These are phyloP conservation scores for Penicillium malachiteum DNA, from an alignment of 495 filamentous ascomycete genomes.

Conservation along the genomic window DNA sequence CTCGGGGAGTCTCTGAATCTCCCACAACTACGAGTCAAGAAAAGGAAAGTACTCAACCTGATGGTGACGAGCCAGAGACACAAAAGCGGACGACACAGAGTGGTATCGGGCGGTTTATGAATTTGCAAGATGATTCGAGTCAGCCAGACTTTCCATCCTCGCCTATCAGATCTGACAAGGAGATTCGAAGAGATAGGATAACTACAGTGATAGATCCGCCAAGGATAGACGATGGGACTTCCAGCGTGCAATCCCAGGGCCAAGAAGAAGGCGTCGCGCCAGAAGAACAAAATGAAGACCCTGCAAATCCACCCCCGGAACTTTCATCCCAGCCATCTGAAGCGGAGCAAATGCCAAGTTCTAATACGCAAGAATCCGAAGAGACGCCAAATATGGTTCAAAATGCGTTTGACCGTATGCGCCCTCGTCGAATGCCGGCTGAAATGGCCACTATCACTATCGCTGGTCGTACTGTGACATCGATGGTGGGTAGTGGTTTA, in stretches of 20 bases:
- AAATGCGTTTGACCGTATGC: constrained; percentile 67
- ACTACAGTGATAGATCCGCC: neutral
- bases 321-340: constrained; percentile 12
- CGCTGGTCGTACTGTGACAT: constrained; percentile 71
- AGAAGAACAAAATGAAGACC: constrained; percentile 7
- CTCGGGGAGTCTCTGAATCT: constrained; percentile 4
- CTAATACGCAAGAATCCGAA: constrained; percentile 19
- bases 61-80: constrained; percentile 18
- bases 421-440: constrained; percentile 60
- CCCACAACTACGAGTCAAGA: constrained; percentile 10
- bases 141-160: constrained; percentile 21
- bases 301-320: neutral
- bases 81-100: constrained; percentile 28
- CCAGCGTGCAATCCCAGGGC: neutral
- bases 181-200: constrained; percentile 1
- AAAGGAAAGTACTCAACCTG: constrained; percentile 2
- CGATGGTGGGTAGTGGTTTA: constrained; percentile 52
- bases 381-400: constrained; percentile 52
- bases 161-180: constrained; percentile 7
- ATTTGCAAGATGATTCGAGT: constrained; percentile 12
- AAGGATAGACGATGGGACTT: constrained; percentile 1
- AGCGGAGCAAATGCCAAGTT: constrained; percentile 14
- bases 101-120: constrained; percentile 25
- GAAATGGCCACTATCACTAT: constrained; percentile 88
- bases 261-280: neutral